phyloP scores from a whole-genome alignment of 208 protist species.

The Wallacemonas sp. region DNA sequence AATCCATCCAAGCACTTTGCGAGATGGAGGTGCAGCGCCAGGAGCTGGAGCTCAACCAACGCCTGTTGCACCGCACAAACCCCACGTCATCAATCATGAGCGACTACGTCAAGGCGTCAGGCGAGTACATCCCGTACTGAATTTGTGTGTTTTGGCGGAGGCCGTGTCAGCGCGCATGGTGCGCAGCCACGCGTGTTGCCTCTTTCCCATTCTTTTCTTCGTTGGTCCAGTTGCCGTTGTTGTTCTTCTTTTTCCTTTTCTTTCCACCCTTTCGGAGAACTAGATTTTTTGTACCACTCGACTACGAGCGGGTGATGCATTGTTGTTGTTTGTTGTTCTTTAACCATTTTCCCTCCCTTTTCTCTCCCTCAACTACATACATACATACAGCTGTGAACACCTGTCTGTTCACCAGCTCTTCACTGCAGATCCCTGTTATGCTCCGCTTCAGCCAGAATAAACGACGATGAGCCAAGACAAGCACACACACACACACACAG shows the following conservation, averaged over 20 bases:
- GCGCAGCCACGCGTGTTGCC: neutral
- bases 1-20: conserved; percentile 28
- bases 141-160: neutral
- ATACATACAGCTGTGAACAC: no score
- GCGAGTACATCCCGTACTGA: conserved; percentile 5
- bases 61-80: conserved; percentile 24
- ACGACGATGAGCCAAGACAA: no score
- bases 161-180: neutral
- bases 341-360: neutral
- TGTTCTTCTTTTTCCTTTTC: conserved; percentile 3
- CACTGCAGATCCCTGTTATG: no score
- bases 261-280: no score
- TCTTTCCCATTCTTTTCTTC: neutral
- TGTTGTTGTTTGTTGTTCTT: conserved; percentile 5
- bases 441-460: no score
- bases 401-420: no score
- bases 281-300: no score
- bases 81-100: conserved; percentile 13
- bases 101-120: conserved; percentile 12
- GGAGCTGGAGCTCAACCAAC: conserved; percentile 42
- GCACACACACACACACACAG: no score
- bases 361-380: conserved; percentile 25
- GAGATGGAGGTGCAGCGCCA: conserved; percentile 41
- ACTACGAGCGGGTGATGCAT: conserved; percentile 6
- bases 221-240: neutral